phyloP scores from a whole-genome alignment of 2,329 filamentous ascomycete genomes.

The Trichoderma sp. region DNA sequence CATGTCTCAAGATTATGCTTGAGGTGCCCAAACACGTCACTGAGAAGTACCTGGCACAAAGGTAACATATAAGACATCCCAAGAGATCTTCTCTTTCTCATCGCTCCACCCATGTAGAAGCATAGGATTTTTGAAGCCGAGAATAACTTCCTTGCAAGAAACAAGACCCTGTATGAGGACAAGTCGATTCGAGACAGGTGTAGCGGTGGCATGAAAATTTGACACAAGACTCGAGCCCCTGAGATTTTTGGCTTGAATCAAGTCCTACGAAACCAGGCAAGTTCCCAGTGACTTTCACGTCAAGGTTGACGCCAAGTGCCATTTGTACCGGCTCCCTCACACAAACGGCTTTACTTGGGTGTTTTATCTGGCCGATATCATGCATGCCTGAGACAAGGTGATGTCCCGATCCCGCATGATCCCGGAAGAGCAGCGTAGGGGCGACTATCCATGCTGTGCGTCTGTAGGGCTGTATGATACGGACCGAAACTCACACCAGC shows the following conservation, averaged over 20 bases:
- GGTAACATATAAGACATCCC: not conserved
- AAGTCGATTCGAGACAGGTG: not conserved
- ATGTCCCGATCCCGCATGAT: slow-evolving; percentile 10
- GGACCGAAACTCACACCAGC: not conserved
- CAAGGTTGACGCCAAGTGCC: not conserved
- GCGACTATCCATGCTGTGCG: slow-evolving; percentile 3
- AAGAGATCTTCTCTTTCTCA: not conserved
- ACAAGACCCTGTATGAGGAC: not conserved
- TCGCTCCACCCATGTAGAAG: not conserved
- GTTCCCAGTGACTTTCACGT: not conserved
- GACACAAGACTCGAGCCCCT: not conserved
- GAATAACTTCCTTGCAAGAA: not conserved
- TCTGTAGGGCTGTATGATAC: not conserved
- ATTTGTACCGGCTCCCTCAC: not conserved
- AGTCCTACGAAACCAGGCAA: not conserved
- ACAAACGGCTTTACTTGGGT: not conserved
- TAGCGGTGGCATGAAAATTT: not conserved
- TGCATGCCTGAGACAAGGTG: not conserved
- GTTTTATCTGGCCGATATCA: not conserved
- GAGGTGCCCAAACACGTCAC: not conserved
- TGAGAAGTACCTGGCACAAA: not conserved
- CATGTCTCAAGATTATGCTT: slow-evolving; percentile 20
- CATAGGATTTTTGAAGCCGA: not conserved
- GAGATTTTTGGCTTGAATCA: not conserved
- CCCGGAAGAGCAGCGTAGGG: not conserved